Base-by-base conservation (phyloP, 2,329 filamentous ascomycete genomes). In the Cordyceps cateniannulata region DNA sequence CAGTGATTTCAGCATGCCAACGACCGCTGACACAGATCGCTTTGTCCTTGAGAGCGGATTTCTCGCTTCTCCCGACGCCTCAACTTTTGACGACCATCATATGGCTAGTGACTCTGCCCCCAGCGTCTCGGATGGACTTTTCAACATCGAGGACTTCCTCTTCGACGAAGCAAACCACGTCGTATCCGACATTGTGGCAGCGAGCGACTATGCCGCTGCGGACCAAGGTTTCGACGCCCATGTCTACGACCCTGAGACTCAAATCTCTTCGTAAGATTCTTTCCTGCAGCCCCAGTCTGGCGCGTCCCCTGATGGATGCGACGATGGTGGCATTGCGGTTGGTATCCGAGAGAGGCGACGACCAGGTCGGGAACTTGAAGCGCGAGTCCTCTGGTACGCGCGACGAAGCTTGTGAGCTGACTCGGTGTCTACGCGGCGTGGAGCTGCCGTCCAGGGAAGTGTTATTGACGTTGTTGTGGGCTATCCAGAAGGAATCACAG, bases 31-130 rank as follows among this genome's bases (percentile, higher is more conserved):
- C 75, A 73, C 85, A 85, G 84, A 90, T 91, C 77, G 83, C 85
- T 84, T 84, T 81, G 78, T 89, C 86, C 77, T 87, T 88, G 85
- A 90, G 82, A 84, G 84, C 81, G 83, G 83, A 81, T 81, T 90
- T 84, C 80, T 86, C 83, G 81, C 88, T 90, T 83, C 85, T 77
- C 79, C 86, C 88, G 77, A 85, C 79, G 79, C 82, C 76, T 77
- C 81, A 79, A 75, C 78, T 85, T 76, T 81, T 85, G 82, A 85
- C 77, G 80, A 84, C 81, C 78, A 86, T 87, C 78, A 84, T 87
- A 61, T 86, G 81, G 82, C 71, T 85, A 75, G 80, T 83, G 77
- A 87, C 84, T 70, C 77, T 76, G 62, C 77, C 76, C 66, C 78
- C 75, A 68, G 75, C 75, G 77, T 77, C 75, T 69, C 72, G 70